Conservation (phyloP, 73 alveolate genomes). For the Stentor roeselii region DNA sequence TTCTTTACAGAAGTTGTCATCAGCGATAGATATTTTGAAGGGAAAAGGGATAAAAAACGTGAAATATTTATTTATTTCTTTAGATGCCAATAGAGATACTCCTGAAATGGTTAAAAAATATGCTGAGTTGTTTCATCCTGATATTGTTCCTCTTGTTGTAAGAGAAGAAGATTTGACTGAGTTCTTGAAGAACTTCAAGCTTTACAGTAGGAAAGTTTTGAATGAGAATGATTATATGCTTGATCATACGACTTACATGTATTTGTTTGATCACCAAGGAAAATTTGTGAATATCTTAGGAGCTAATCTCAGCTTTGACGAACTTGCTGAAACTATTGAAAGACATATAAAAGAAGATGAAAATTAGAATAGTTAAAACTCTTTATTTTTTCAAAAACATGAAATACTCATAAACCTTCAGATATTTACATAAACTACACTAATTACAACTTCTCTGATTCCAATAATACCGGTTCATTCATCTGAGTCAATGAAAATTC, state of each 20-base stretch:
- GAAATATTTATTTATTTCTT: constrained; percentile 44
- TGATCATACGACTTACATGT: constrained; percentile 27
- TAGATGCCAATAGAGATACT: constrained; percentile 67
- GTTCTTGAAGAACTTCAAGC: constrained; percentile 11
- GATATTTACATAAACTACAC: too few species aligned
- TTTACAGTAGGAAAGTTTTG: constrained; percentile 14
- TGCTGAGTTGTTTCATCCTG: constrained; percentile 47
- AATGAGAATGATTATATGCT: constrained; percentile 21
- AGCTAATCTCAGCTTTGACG: constrained; percentile 10
- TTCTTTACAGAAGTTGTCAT: constrained; percentile 55
- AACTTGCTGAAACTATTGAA: neutral
- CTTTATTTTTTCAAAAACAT: too few species aligned
- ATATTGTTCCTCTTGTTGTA: constrained; percentile 9
- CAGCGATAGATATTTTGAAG: constrained; percentile 42
- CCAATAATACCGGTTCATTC: too few species aligned
- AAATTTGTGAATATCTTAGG: constrained; percentile 14
- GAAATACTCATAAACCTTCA: too few species aligned
- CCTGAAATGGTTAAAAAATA: constrained; percentile 51
- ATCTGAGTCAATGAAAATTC: too few species aligned
- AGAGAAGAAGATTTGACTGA: neutral
- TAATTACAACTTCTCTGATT: too few species aligned
- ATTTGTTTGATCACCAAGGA: constrained; percentile 21
- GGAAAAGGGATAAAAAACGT: constrained; percentile 1
- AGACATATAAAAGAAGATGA: neutral
- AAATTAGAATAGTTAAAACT: too few species aligned